These are phyloP conservation scores for Alternaria sp. DNA, from an alignment of 2,329 filamentous ascomycete species.

Conservation along the genomic window DNA sequence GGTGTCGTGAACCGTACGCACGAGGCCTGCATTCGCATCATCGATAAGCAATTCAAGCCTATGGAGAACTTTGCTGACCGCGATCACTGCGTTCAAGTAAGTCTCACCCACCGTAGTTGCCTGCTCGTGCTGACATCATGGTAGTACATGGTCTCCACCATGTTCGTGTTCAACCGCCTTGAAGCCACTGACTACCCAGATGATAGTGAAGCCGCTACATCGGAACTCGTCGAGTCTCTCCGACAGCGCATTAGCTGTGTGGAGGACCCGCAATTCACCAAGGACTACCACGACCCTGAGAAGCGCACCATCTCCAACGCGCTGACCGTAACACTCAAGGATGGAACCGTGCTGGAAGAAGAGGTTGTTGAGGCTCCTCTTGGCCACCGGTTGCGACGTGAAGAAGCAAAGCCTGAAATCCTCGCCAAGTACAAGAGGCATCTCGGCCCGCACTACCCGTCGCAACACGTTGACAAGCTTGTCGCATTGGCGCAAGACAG, in stretches of 20 bases:
- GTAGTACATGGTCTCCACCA: slow-evolving; percentile 93
- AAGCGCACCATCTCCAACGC: slow-evolving; percentile 98
- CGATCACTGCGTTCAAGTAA: slow-evolving; percentile 93
- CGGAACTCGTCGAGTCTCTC: slow-evolving; percentile 86
- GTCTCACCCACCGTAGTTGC: slow-evolving; percentile 13
- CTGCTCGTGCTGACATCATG: slow-evolving; percentile 30
- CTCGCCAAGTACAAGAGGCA: slow-evolving; percentile 95
- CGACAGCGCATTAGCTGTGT: slow-evolving; percentile 95
- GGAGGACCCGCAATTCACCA: slow-evolving; percentile 93
- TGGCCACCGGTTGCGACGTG: slow-evolving; percentile 87
- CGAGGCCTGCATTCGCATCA: slow-evolving; percentile 98
- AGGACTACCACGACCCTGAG: slow-evolving; percentile 92
- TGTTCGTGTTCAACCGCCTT: slow-evolving; percentile 94
- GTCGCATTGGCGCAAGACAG: slow-evolving; percentile 80
- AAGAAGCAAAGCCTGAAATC: slow-evolving; percentile 98
- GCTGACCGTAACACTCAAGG: slow-evolving; percentile 91
- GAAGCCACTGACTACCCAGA: slow-evolving; percentile 94
- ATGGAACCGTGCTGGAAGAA: slow-evolving; percentile 91
- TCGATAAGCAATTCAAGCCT: slow-evolving; percentile 99
- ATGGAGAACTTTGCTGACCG: slow-evolving; percentile 99
- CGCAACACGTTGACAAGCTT: slow-evolving; percentile 81
- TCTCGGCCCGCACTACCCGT: slow-evolving; percentile 81
- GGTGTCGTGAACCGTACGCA: slow-evolving; percentile 93
- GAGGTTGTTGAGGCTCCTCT: slow-evolving; percentile 93
- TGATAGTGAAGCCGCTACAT: slow-evolving; percentile 89